Conservation (phyloP, 768 basidiomycete species). For the Tylopilus rubrobrunneus region DNA sequence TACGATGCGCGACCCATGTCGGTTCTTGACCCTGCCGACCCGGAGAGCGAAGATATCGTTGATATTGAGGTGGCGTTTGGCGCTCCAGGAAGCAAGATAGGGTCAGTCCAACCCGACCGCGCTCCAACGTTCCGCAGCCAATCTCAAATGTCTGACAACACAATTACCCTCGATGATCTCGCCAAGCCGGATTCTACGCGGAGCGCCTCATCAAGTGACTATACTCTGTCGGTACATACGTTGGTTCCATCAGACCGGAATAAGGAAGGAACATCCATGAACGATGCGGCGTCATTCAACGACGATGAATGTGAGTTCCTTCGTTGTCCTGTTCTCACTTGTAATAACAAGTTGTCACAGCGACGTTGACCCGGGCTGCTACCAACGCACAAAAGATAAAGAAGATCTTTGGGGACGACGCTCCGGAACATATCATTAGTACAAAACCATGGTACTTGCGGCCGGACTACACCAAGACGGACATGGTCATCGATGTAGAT, state of each 20-base stretch:
- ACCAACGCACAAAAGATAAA: constrained; percentile 53
- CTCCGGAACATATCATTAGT: constrained; percentile 43
- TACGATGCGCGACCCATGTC: constrained; percentile 42
- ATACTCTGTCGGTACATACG: constrained; percentile 25
- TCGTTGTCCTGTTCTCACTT: neutral
- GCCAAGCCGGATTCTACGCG: constrained; percentile 17
- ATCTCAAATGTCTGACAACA: constrained; percentile 33
- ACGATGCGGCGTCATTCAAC: constrained; percentile 19
- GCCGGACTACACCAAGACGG: constrained; percentile 71
- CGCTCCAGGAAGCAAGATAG: constrained; percentile 34
- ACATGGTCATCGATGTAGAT: constrained; percentile 84
- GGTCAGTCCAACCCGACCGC: constrained; percentile 18
- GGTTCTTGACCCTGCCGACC: constrained; percentile 36
- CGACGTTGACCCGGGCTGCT: constrained; percentile 20
- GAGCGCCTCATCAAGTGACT: constrained; percentile 21
- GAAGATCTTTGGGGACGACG: constrained; percentile 62
- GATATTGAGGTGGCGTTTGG: constrained; percentile 54
- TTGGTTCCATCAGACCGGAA: constrained; percentile 21
- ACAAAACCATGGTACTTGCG: constrained; percentile 81
- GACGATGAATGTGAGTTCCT: constrained; percentile 24
- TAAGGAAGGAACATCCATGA: constrained; percentile 15
- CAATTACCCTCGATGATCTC: constrained; percentile 30
- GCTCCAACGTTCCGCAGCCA: constrained; percentile 30
- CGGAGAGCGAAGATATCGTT: constrained; percentile 49
- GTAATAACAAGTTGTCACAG: constrained; percentile 13